Base-by-base conservation (phyloP, 2,329 filamentous ascomycete species). In the Onygenales sp. region DNA sequence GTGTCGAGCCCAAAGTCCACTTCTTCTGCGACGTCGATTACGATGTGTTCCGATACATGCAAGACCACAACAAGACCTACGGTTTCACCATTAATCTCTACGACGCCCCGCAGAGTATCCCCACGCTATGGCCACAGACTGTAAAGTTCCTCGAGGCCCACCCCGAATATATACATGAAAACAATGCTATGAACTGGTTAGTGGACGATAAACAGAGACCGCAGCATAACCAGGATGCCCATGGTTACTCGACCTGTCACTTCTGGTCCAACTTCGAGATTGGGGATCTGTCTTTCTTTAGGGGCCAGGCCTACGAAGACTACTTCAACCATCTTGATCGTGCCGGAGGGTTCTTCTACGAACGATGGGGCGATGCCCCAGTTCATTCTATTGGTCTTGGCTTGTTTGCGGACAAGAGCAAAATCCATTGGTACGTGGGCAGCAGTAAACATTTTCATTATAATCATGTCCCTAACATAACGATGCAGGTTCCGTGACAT, bases 261-360 rank as follows among this genome's bases (percentile, higher is more conserved):
- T 98, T 98, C 77, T 98, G 93, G 93, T 93, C 86, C 64, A 98
- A 98, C 72, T 98, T 98, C 63, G 93, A 98, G 72, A 92, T 98
- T 63, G 92, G 82, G 46, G 89, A 96, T 69, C 82, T 98, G 80
- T 81, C 81, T 58, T 95, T 98, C 72, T 98, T 90, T 88, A 79
- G 93, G 48, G 88, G 89, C 66, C 82, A 91, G 68, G 79, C 83
- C 45, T 98, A 98, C 67, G 87, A 95, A 66, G 90, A 94, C 58
- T 98, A 96, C 71, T 98, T 98, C 68, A 84, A 95, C 66, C 90
- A 97, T 70, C 79, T 98, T 36, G 93, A 98, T 70, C 83, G 87
- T 17, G 89, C 91, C 0, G 93, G 93, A 39, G 93, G 93, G 27
- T 98, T 98, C 80, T 98, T 95, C 71, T 98, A 98, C 67, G 93